Evolutionary conservation across 2,329 filamentous ascomycete species (phyloP), one percentile per base, ranked within the genome.

Genomic region (Periconia digitata): DNA sequence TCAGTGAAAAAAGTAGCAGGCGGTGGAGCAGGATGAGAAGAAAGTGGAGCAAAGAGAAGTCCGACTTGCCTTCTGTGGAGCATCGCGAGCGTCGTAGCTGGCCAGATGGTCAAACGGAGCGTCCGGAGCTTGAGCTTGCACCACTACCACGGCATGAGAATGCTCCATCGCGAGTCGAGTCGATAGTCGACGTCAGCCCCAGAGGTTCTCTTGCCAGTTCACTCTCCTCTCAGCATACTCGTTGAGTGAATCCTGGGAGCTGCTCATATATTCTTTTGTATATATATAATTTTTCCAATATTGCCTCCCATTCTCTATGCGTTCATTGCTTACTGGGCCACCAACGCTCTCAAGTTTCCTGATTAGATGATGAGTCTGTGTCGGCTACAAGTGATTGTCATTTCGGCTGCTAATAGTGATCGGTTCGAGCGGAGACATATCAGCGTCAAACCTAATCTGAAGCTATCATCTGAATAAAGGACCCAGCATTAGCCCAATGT

Each of bases 81-180:
- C 66, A 70, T 40, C 51, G 66, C 38, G 67, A 69, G 43, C 50
- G 62, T 23, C 36, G 59, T 3, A 67, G 62, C 50, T 68, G 62
- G 62, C 58, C 66, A 3, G 64, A 69, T 32, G 45, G 16, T 13
- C 39, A 24, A 8, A 16, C 40, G 4, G 16, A 18, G 40, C 15
- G 23, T 3, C 21, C 40, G 16, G 22, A 10, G 10, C n/a, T 15
- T n/a, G n/a, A n/a, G n/a, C n/a, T n/a, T n/a, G n/a, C n/a, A 15
- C 10, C 10, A 37, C 15, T 22, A 36, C 37, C 6, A 23, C 29
- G 43, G 13, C 47, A 29, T 18, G 41, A 44, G 22, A 41, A 44
- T 8, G 27, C 5, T 32, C 27, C 27, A 12, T 42, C 41, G n/a
- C 35, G 41, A n/a, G 18, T 41, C 18, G 41, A 39, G 29, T 40